Conservation (phyloP, 768 basidiomycete species). For the Lactifluus subvellereus region DNA sequence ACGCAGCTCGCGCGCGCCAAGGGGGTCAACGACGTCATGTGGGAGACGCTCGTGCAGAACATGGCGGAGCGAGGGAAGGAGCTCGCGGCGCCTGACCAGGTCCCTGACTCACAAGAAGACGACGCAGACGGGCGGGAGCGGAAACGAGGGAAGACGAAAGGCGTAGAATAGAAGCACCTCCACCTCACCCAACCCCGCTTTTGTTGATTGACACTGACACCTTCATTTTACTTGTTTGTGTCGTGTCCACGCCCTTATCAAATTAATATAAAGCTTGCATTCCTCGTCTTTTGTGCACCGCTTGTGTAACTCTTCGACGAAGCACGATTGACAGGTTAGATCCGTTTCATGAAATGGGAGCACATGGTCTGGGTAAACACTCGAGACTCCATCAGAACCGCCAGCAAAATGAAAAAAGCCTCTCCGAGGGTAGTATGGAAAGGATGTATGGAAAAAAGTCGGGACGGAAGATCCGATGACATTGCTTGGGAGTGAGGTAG, state of each 20-base stretch:
- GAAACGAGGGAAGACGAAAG: slow-evolving; percentile 23
- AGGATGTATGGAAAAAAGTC: neutral
- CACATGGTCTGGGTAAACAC: neutral
- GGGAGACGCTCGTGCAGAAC: slow-evolving; percentile 76
- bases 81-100: slow-evolving; percentile 13
- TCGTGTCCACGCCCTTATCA: neutral
- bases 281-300: slow-evolving; percentile 6
- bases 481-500: too few species aligned
- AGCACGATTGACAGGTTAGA: neutral
- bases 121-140: slow-evolving; percentile 9
- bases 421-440: neutral
- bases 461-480: neutral
- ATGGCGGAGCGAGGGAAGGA: slow-evolving; percentile 39
- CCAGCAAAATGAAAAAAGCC: neutral
- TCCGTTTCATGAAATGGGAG: slow-evolving; percentile 8
- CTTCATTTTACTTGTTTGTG: neutral
- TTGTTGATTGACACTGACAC: neutral
- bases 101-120: slow-evolving; percentile 12
- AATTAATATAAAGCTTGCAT: neutral
- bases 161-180: neutral
- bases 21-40: slow-evolving; percentile 90
- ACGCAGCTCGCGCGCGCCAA: slow-evolving; percentile 79
- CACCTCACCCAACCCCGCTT: neutral
- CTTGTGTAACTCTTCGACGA: neutral
- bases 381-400: neutral